Conservation (phyloP, 2,329 filamentous ascomycete genomes). For the Alternaria arbusti region DNA sequence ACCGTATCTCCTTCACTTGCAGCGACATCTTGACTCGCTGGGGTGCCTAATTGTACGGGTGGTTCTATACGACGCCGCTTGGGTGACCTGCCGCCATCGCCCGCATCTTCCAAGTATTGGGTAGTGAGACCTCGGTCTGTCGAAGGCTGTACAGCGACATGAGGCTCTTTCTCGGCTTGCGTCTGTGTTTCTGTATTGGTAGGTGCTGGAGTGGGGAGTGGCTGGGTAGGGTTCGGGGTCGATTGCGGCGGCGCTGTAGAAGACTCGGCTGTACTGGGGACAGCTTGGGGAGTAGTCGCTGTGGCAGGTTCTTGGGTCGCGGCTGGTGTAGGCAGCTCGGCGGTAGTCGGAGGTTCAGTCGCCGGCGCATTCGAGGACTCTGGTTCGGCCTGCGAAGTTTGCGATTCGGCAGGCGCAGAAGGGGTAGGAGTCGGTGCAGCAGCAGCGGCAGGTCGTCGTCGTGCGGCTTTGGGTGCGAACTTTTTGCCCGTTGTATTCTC, state of each 20-base stretch:
- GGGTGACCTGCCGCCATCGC: slow-evolving; percentile 20
- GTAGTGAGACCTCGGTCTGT: not conserved
- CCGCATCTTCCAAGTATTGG: slow-evolving; percentile 14
- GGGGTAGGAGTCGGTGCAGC: slow-evolving; percentile 10
- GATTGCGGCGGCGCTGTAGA: not conserved
- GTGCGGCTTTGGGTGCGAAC: slow-evolving; percentile 56
- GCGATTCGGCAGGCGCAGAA: slow-evolving; percentile 15
- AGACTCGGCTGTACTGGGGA: not conserved
- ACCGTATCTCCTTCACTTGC: not conserved
- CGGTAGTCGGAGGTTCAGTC: slow-evolving; percentile 12
- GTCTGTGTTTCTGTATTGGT: not conserved
- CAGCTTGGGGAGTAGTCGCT: slow-evolving; percentile 10
- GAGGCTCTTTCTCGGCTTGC: not conserved
- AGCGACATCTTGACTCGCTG: not conserved
- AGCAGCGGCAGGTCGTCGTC: slow-evolving; percentile 50
- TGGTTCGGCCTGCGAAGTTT: slow-evolving; percentile 12
- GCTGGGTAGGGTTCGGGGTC: not conserved
- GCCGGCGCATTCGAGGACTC: slow-evolving; percentile 13
- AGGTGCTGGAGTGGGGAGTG: slow-evolving; percentile 1
- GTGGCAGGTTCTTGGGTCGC: slow-evolving; percentile 29
- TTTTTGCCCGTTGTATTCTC: slow-evolving; percentile 55
- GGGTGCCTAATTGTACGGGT: not conserved
- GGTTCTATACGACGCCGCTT: slow-evolving; percentile 31
- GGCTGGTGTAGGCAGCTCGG: slow-evolving; percentile 32
- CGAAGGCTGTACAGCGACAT: not conserved